Evolutionary conservation across 345 rosid genomes (phyloP), one percentile per base, ranked within the genome.

Genomic region (Gossypium australe): DNA sequence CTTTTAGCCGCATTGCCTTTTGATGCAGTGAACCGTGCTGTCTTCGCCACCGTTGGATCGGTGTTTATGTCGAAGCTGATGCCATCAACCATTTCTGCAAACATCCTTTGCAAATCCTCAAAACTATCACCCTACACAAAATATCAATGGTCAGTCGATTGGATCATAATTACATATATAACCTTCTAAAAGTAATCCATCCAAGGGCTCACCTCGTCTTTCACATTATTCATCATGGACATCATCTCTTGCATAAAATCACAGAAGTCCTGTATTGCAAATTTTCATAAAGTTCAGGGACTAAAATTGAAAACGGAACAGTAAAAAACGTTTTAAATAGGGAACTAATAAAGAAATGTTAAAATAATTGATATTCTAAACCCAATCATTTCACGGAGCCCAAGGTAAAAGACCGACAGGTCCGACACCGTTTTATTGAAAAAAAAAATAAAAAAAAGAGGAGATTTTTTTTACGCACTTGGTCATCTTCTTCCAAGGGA

Each of bases 201-300:
- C 5, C 5, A 58, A 12, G 34, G 71, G 24, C 16, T 12, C 74
- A 90, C 97, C 94, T 92, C 94, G 78, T 85, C 92, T 79, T 92
- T 87, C 59, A 88, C 92, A 80, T 80, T 89, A 86, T 85, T 85
- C 98, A 94, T 90, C 97, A 94, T 87, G 7, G 93, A 82, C 70
- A 94, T 58, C 98, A 94, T 90, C 85, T 94, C 98, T 85, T 90
- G 89, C 97, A 94, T 90, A 65, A 94, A 92, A 25, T 82, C 94
- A 25, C 90, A 85, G 59, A 94, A 92, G 25, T 86, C 97, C 98
- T 94, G 88, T 2, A 2, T 29, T 0, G 43, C 11, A 43, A 53
- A 65, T 52, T 53, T 34, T 51, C 1, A 20, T 22, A 44, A 34
- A 52, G 57, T 2, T 64, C 5, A 63, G 60, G n/a, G 61, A 48